Base-by-base conservation (phyloP, 1,284 basidiomycete species). In the Takashimella koratensis region DNA sequence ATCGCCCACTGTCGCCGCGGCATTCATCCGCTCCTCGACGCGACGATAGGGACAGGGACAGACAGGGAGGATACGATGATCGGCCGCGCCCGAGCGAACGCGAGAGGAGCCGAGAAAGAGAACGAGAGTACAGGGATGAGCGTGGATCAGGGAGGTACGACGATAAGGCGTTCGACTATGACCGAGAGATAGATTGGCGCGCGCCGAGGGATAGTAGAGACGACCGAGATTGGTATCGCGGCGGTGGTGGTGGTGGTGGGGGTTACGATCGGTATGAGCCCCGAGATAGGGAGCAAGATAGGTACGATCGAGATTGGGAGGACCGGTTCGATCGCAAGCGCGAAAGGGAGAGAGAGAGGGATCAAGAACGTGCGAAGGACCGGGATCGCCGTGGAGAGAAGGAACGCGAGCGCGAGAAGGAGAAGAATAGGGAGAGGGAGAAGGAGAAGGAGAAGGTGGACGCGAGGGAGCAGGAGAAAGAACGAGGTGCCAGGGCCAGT, bases 161-260 rank as follows among this genome's bases (percentile, higher is more conserved):
- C 41, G 48, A 49, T 26, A 39, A 40, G 4, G n/a, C 36, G 30
- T 45, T 49, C 39, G 47, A 53, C 27, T n/a, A n/a, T n/a, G n/a
- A n/a, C n/a, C n/a, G n/a, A n/a, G n/a, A n/a, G n/a, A n/a, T n/a
- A 36, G 30, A 36, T 36, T 8, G 30, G 30, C 10, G 8, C 8
- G 30, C 10, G 30, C 16, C 30, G 10, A 36, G 30, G 8, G 30
- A 16, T 36, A 16, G 30, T 36, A 16, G 16, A 8, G 30, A 36
- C 16, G 30, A 36, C 16, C 30, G 30, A 8, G 30, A 36, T 36
- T 36, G 30, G 30, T 8, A 36, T 36, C 47, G 48, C 25, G 30
- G 30, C 30, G 30, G 30, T 36, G 30, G 30, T 36, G 30, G 30
- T 16, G 30, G 30, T 36, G 30, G 30, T 36, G 30, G 30, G 16